phyloP scores from a whole-genome alignment of 228 moss, liverwort and hornwort species.

The Sphagnum fallax region DNA sequence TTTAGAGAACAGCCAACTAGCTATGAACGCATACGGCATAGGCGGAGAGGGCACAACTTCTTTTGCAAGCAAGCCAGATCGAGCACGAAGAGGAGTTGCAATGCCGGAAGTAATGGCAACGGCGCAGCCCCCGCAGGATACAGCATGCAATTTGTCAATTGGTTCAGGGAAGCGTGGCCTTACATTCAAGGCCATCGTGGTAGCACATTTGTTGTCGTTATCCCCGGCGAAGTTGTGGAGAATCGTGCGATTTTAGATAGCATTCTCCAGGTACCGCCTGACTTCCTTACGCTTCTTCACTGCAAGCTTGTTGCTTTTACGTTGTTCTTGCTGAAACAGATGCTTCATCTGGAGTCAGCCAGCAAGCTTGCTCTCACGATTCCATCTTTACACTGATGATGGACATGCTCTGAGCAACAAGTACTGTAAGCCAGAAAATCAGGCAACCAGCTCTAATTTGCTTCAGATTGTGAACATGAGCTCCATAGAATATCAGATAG shows the following conservation, averaged over 20 bases:
- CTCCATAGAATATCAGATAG: too few relatives aligned
- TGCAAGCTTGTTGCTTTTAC: neutral
- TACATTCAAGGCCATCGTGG: slow-evolving; percentile 94
- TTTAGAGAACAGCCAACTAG: too few relatives aligned
- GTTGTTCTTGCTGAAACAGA: neutral
- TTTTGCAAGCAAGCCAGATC: neutral
- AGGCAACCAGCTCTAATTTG: neutral
- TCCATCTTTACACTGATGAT: neutral
- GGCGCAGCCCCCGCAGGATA: slow-evolving; percentile 1
- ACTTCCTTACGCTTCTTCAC: neutral
- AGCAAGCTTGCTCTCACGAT: neutral
- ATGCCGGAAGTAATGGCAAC: slow-evolving; percentile 26
- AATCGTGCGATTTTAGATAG: slow-evolving; percentile 63
- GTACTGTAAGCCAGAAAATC: neutral
- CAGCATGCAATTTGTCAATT: slow-evolving; percentile 51
- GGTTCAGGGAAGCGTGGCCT: slow-evolving; percentile 86
- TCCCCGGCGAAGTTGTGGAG: slow-evolving; percentile 82
- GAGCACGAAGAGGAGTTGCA: slow-evolving; percentile 25
- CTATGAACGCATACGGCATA: neutral
- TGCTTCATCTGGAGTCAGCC: neutral
- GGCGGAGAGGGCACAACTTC: neutral
- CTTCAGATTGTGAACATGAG: too few relatives aligned
- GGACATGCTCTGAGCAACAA: neutral
- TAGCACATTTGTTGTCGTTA: slow-evolving; percentile 74
- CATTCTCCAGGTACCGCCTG: slow-evolving; percentile 58